Evolutionary conservation across 257 asterid species (phyloP).

Genomic region (Petunia secreta): DNA sequence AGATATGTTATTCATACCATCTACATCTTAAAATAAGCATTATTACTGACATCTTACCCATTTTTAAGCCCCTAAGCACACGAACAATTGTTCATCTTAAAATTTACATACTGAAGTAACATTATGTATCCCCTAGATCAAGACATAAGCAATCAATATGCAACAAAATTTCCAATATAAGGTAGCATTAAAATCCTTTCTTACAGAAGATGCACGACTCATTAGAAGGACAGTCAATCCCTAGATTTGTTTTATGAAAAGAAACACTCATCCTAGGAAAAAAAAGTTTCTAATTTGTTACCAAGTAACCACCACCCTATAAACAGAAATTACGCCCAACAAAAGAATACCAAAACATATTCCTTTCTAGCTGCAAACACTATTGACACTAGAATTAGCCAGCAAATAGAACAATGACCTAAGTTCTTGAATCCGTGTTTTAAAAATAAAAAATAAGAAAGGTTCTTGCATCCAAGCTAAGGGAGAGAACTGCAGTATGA

Average conservation of each 20-base stretch:
- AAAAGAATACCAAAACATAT: not conserved
- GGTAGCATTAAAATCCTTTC: not conserved
- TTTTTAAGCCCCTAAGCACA: not conserved
- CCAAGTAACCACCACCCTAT: not conserved
- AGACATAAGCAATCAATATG: not conserved
- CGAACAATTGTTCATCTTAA: not conserved
- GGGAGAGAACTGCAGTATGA: constrained; percentile 10
- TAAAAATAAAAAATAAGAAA: not conserved
- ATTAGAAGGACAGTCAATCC: not conserved
- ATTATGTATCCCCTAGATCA: not conserved
- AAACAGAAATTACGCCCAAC: not conserved
- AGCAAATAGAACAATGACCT: not conserved
- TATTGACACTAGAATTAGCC: not conserved
- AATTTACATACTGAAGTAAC: not conserved
- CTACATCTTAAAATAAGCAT: too few relatives aligned
- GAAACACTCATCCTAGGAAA: not conserved
- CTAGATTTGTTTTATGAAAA: not conserved
- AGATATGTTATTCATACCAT: not conserved
- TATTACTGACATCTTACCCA: not conserved
- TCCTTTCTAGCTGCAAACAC: not conserved
- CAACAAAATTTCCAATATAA: not conserved
- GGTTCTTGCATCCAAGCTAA: constrained; percentile 10
- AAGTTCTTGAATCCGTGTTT: not conserved
- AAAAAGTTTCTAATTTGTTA: not conserved
- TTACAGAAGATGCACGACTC: not conserved